Percentiles rank a stretch among this genome's conserved stretches.
These are phyloP conservation scores for Candida wancherniae DNA, from an alignment of 805 yeast genomes.

Conservation along the genomic window DNA sequence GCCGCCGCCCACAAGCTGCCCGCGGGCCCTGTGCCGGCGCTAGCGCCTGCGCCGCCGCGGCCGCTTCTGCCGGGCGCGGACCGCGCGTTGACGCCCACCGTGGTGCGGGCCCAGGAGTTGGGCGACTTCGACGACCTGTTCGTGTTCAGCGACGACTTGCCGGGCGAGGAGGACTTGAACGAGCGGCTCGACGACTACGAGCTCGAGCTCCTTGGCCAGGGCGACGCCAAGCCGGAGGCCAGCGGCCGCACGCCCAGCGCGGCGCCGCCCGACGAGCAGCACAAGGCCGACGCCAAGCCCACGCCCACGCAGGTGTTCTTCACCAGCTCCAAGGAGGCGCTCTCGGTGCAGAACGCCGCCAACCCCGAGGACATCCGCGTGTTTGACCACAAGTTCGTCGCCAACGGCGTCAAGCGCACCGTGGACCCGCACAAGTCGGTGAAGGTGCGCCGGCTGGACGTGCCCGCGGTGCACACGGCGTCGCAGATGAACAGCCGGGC, in stretches of 20 bases:
- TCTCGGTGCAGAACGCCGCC: slow-evolving; percentile 15
- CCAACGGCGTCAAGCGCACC: slow-evolving; percentile 45
- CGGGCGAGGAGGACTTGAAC: slow-evolving; percentile 16
- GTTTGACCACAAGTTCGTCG: slow-evolving; percentile 46
- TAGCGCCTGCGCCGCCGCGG: not conserved
- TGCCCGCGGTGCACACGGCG: slow-evolving; percentile 19
- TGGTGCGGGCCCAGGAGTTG: slow-evolving; percentile 13
- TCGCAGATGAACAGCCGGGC: slow-evolving; percentile 10
- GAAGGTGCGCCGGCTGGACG: slow-evolving; percentile 46
- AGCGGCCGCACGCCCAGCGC: too few species aligned
- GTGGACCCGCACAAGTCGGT: slow-evolving; percentile 66
- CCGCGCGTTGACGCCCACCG: slow-evolving; percentile 6
- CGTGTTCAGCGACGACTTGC: slow-evolving; percentile 36
- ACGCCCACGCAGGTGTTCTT: slow-evolving; percentile 17
- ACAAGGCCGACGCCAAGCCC: not conserved
- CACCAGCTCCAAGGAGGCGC: slow-evolving; percentile 17
- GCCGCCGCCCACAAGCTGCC: not conserved
- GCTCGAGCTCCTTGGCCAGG: slow-evolving; percentile 9
- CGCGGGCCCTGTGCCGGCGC: slow-evolving; percentile 1
- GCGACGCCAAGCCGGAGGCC: not conserved
- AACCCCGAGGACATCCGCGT: slow-evolving; percentile 47
- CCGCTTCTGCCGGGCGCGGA: not conserved
- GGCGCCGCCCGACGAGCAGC: too few species aligned
- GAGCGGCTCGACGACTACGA: slow-evolving; percentile 17
- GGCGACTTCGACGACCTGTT: slow-evolving; percentile 40